Percentiles rank a stretch among this genome's conserved stretches.
Conservation (phyloP, 306 rosid genomes). For the cucumber (Cucumis sativus) region Cucumber_9930_V3 NC_026661.2:4813001-4813500, state of each 20-base stretch:
- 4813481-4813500: too few species aligned
- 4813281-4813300: neutral
- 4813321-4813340: neutral
- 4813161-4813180: neutral
- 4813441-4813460: too few species aligned
- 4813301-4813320: neutral
- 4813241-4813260: neutral
- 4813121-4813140: neutral
- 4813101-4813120: neutral
- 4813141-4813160: neutral
- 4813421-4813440: too few species aligned
- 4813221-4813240: neutral
- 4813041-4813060: neutral
- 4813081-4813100: conserved; percentile 2
- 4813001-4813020: neutral
- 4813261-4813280: neutral
- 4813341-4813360: too few species aligned
- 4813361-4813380: too few species aligned
- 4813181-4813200: neutral
- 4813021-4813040: neutral
- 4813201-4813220: conserved; percentile 1
- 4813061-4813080: neutral
- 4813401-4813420: too few species aligned
- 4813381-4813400: too few species aligned
- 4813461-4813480: too few species aligned